A percentile compares a stretch with the other conserved stretches of the same genome.
Evolutionary conservation across 805 yeast genomes (phyloP).

Genomic region (Ogataea polymorpha): DNA sequence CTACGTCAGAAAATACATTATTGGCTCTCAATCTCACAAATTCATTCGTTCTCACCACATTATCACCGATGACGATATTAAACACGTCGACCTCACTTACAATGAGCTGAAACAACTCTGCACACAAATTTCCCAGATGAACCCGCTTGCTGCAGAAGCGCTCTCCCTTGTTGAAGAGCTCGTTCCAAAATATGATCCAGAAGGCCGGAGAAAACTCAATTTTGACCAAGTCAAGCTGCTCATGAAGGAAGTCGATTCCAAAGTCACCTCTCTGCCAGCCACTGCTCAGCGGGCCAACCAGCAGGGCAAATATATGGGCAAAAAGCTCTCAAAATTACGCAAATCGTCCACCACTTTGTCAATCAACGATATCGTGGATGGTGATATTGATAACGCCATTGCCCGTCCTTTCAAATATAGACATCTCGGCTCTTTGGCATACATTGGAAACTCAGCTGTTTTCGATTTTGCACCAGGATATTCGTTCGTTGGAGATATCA

Average conservation of each 20-base stretch:
- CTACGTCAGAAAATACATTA: constrained; percentile 45
- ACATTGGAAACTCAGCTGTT: constrained; percentile 68
- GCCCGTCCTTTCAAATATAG: constrained; percentile 58
- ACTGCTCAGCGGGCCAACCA: constrained; percentile 74
- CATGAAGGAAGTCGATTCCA: constrained; percentile 54
- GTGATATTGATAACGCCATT: constrained; percentile 54
- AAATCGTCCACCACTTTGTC: constrained; percentile 41
- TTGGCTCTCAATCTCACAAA: constrained; percentile 39
- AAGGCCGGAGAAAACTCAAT: constrained; percentile 46
- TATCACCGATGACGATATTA: constrained; percentile 50
- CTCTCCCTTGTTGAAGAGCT: constrained; percentile 47
- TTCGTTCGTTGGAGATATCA: constrained; percentile 59
- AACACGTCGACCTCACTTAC: constrained; percentile 44
- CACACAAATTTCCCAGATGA: constrained; percentile 44
- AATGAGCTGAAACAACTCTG: constrained; percentile 49
- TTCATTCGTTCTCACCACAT: constrained; percentile 31
- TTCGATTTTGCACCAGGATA: constrained; percentile 62
- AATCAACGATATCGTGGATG: constrained; percentile 45
- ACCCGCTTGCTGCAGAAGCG: constrained; percentile 59
- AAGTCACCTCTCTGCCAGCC: constrained; percentile 67
- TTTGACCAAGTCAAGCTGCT: constrained; percentile 50
- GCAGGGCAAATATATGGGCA: constrained; percentile 65
- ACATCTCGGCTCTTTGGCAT: constrained; percentile 66
- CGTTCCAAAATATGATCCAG: constrained; percentile 50
- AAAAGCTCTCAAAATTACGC: constrained; percentile 53